phyloP scores from a whole-genome alignment of 1,139 yeast genomes.

The Debaryomyces subglobosus region DNA sequence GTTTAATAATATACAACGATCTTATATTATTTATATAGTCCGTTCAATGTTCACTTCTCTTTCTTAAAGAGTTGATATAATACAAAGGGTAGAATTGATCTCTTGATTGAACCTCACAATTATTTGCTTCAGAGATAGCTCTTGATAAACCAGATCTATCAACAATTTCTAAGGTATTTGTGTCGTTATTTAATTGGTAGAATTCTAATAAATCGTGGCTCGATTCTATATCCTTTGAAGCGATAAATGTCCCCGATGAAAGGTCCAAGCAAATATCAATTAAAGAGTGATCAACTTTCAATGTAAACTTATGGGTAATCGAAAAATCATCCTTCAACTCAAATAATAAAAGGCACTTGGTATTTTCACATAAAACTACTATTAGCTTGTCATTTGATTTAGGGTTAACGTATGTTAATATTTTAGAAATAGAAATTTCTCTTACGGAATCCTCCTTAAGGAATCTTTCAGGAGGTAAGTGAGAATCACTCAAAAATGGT shows the following conservation, averaged over 20 bases:
- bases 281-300: slow-evolving; percentile 26
- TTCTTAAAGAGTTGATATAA: slow-evolving; percentile 65
- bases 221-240: slow-evolving; percentile 50
- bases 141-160: slow-evolving; percentile 10
- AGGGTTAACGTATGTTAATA: slow-evolving; percentile 32
- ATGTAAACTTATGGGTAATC: slow-evolving; percentile 29
- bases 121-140: slow-evolving; percentile 26
- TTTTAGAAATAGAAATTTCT: slow-evolving; percentile 58
- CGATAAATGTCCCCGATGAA: slow-evolving; percentile 33
- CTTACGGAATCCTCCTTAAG: slow-evolving; percentile 53
- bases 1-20: slow-evolving; percentile 3
- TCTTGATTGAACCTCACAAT: slow-evolving; percentile 39
- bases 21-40: neutral
- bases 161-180: slow-evolving; percentile 16
- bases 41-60: slow-evolving; percentile 72
- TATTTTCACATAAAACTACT: slow-evolving; percentile 56
- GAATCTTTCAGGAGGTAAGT: slow-evolving; percentile 69
- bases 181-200: slow-evolving; percentile 16
- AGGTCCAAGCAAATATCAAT: slow-evolving; percentile 28
- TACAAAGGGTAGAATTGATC: slow-evolving; percentile 65
- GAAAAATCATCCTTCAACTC: slow-evolving; percentile 27
- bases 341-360: slow-evolving; percentile 53
- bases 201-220: slow-evolving; percentile 35
- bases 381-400: slow-evolving; percentile 28
- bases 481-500: slow-evolving; percentile 56